Evolutionary conservation across 2,329 filamentous ascomycete genomes (phyloP).

Genomic region (Alternaria sp.): DNA sequence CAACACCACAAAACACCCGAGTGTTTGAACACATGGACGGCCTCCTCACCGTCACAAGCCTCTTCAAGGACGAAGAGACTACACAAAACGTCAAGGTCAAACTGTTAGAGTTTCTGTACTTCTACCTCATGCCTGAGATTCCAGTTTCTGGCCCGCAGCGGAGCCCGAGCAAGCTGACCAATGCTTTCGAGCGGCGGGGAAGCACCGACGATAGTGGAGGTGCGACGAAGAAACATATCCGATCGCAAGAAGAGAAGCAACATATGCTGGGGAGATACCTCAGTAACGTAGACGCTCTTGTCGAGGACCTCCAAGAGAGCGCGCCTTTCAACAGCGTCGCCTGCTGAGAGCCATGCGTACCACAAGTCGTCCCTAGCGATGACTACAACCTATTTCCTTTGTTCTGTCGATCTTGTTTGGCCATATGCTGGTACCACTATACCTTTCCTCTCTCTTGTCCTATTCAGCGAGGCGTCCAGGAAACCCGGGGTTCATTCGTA

Average conservation of each 20-base stretch:
- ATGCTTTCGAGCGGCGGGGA: slow-evolving; percentile 43
- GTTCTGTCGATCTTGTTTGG: slow-evolving; percentile 15
- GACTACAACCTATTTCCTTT: slow-evolving; percentile 18
- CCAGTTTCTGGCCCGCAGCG: slow-evolving; percentile 55
- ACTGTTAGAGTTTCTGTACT: slow-evolving; percentile 97
- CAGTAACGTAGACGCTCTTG: slow-evolving; percentile 80
- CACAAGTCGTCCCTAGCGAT: neutral
- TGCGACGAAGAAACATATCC: slow-evolving; percentile 50
- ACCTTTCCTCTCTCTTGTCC: slow-evolving; percentile 14
- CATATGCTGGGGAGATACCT: slow-evolving; percentile 77
- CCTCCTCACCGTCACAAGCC: slow-evolving; percentile 85
- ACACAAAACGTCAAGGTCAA: slow-evolving; percentile 91
- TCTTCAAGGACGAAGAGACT: slow-evolving; percentile 90
- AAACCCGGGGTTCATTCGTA: slow-evolving; percentile 22
- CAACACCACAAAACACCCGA: slow-evolving; percentile 85
- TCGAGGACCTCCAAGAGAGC: slow-evolving; percentile 81
- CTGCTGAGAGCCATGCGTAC: slow-evolving; percentile 22
- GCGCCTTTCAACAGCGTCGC: slow-evolving; percentile 62
- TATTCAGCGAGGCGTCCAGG: slow-evolving; percentile 39
- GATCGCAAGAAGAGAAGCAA: slow-evolving; percentile 83
- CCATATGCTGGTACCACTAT: slow-evolving; percentile 25
- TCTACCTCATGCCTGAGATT: slow-evolving; percentile 95
- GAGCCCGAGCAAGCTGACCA: slow-evolving; percentile 45
- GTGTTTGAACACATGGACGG: slow-evolving; percentile 93
- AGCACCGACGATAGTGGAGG: slow-evolving; percentile 43